A percentile compares a stretch with the other conserved stretches of the same genome.
These are phyloP conservation scores for Novymonas esmeraldas DNA, from an alignment of 208 protist genomes.

Conservation along the genomic window DNA sequence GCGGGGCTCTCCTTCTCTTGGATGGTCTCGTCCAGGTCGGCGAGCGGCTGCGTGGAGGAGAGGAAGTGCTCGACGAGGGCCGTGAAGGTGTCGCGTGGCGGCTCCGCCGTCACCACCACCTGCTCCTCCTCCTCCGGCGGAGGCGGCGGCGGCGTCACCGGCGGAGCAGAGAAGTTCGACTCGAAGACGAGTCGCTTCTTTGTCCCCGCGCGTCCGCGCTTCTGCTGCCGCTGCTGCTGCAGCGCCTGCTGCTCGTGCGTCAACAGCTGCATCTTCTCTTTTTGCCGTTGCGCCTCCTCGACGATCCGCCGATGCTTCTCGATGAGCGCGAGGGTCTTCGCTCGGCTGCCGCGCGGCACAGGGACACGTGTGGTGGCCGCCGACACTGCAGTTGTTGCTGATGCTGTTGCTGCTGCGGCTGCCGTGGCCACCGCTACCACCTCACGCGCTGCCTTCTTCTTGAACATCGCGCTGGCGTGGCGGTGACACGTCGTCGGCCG, in stretches of 20 bases:
- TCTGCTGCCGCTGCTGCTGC: constrained; percentile 1
- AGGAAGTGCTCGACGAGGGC: constrained; percentile 36
- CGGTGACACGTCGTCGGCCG: neutral
- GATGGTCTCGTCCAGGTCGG: constrained; percentile 74
- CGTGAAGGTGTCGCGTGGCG: constrained; percentile 26
- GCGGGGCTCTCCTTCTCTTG: constrained; percentile 4
- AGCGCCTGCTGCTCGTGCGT: constrained; percentile 20
- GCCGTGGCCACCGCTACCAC: constrained; percentile 9
- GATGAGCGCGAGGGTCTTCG: constrained; percentile 29
- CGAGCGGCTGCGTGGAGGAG: constrained; percentile 46
- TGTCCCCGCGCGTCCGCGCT: too few species aligned
- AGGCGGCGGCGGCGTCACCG: neutral
- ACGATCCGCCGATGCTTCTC: constrained; percentile 36
- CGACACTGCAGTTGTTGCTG: constrained; percentile 4
- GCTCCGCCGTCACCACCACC: neutral
- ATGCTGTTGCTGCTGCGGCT: neutral
- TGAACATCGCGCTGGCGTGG: constrained; percentile 41
- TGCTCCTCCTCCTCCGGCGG: neutral
- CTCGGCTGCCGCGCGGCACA: neutral
- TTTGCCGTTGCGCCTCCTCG: constrained; percentile 29
- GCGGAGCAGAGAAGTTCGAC: too few species aligned
- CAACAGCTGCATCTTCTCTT: constrained; percentile 27
- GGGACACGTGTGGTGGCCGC: neutral
- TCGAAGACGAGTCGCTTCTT: too few species aligned
- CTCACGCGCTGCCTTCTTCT: constrained; percentile 29